Evolutionary conservation across 208 protist species (phyloP).

Genomic region (Zelonia costaricensis): DNA sequence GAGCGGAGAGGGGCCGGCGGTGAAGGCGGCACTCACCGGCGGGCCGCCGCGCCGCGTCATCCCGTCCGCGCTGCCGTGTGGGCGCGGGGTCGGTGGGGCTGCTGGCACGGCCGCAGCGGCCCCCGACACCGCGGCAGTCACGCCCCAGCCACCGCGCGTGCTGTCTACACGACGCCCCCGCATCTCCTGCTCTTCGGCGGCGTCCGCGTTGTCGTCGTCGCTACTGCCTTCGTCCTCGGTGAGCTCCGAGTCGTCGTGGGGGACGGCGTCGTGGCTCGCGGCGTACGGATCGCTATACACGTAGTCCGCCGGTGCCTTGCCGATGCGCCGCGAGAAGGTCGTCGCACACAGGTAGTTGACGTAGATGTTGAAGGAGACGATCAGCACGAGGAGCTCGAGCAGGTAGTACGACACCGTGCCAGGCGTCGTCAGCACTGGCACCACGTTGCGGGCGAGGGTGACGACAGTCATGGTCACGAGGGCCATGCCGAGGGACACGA

Average conservation of each 20-base stretch:
- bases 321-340: constrained; percentile 38
- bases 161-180: too few relatives aligned
- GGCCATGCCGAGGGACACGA: constrained; percentile 43
- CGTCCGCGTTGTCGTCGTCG: too few relatives aligned
- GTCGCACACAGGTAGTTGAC: constrained; percentile 67
- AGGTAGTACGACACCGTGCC: constrained; percentile 28
- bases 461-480: constrained; percentile 63
- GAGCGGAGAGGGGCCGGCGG: too few relatives aligned
- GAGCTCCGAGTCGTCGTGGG: constrained; percentile 11
- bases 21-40: too few relatives aligned
- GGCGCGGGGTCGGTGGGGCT: too few relatives aligned
- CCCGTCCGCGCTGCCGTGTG: too few relatives aligned
- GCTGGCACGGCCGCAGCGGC: too few relatives aligned
- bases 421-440: constrained; percentile 44
- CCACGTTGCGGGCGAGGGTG: constrained; percentile 36
- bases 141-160: too few relatives aligned
- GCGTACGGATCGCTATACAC: constrained; percentile 10
- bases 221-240: constrained; percentile 12
- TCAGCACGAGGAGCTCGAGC: constrained; percentile 33
- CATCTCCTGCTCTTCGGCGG: too few relatives aligned
- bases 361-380: constrained; percentile 66
- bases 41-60: too few relatives aligned
- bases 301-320: constrained; percentile 21
- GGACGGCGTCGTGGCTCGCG: background rate
- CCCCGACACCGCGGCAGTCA: too few relatives aligned